Evolutionary conservation across 2,329 filamentous ascomycete species (phyloP).

Genomic region (Pseudocercospora vitis): DNA sequence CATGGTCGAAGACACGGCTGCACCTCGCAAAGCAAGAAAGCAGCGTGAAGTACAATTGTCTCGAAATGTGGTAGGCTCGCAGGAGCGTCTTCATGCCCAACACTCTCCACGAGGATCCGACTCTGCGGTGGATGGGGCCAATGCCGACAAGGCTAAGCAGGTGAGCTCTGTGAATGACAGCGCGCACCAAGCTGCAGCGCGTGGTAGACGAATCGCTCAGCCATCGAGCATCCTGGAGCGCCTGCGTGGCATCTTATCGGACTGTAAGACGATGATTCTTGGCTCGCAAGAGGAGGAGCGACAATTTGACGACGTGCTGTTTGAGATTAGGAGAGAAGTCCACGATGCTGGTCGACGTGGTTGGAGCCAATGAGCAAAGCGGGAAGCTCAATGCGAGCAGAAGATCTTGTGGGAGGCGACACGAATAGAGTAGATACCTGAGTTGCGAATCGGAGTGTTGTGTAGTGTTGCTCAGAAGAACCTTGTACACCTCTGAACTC

Average conservation of each 20-base stretch:
- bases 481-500: no score
- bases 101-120: neutral
- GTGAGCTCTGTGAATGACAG: neutral
- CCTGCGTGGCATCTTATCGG: conserved; percentile 58
- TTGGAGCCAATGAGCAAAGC: neutral
- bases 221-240: conserved; percentile 55
- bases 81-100: neutral
- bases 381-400: no score
- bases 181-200: conserved; percentile 4
- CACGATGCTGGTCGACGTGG: conserved; percentile 59
- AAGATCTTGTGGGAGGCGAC: no score
- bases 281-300: conserved; percentile 66
- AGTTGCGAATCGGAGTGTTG: neutral
- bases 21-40: conserved; percentile 30
- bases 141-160: neutral
- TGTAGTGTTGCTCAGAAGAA: no score
- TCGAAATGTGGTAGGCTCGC: neutral
- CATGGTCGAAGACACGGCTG: conserved; percentile 23
- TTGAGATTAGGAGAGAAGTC: conserved; percentile 73
- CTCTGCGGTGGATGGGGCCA: neutral
- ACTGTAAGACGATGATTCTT: conserved; percentile 60
- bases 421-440: no score
- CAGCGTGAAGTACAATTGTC: conserved; percentile 22
- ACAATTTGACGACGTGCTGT: conserved; percentile 73
- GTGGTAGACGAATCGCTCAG: conserved; percentile 39